Conservation (phyloP, 768 basidiomycete genomes). For the Hortiboletus campestris region DNA sequence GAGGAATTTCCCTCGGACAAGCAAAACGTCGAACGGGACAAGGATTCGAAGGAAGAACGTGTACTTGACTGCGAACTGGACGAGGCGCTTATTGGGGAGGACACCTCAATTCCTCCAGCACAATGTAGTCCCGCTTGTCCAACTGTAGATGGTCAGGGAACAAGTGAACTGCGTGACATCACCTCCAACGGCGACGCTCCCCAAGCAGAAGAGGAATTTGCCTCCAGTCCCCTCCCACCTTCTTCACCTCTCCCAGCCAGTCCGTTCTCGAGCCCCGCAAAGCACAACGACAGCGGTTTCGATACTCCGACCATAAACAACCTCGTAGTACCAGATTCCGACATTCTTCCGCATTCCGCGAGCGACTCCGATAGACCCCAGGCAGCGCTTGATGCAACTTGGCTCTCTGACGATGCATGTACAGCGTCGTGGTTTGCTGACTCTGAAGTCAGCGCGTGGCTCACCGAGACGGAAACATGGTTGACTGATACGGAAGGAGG, state of each 20-base stretch:
- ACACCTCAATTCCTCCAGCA: slow-evolving; percentile 37
- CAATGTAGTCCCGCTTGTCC: slow-evolving; percentile 4
- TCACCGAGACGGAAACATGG: slow-evolving; percentile 30
- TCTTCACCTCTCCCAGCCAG: slow-evolving; percentile 62
- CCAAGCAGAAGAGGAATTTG: slow-evolving; percentile 25
- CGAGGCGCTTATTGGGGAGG: slow-evolving; percentile 41
- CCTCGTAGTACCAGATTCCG: slow-evolving; percentile 12
- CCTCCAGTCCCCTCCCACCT: slow-evolving; percentile 55
- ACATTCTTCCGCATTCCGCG: slow-evolving; percentile 8
- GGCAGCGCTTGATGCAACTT: neutral
- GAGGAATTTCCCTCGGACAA: neutral
- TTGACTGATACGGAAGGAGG: slow-evolving; percentile 36
- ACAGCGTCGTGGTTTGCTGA: slow-evolving; percentile 13
- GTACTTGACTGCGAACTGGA: slow-evolving; percentile 35
- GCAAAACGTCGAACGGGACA: slow-evolving; percentile 16
- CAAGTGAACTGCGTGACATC: slow-evolving; percentile 18
- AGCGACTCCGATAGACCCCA: slow-evolving; percentile 1
- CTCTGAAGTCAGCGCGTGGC: slow-evolving; percentile 20
- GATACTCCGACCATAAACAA: slow-evolving; percentile 20
- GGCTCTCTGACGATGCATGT: slow-evolving; percentile 16
- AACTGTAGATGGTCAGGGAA: neutral
- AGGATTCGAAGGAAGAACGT: slow-evolving; percentile 26
- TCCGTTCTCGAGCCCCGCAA: slow-evolving; percentile 36
- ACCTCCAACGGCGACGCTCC: slow-evolving; percentile 5
- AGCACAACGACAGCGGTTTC: neutral